Evolutionary conservation across 257 asterid species (phyloP), one percentile per base, ranked within the genome.

Genomic region (Nicotiana otophora): DNA sequence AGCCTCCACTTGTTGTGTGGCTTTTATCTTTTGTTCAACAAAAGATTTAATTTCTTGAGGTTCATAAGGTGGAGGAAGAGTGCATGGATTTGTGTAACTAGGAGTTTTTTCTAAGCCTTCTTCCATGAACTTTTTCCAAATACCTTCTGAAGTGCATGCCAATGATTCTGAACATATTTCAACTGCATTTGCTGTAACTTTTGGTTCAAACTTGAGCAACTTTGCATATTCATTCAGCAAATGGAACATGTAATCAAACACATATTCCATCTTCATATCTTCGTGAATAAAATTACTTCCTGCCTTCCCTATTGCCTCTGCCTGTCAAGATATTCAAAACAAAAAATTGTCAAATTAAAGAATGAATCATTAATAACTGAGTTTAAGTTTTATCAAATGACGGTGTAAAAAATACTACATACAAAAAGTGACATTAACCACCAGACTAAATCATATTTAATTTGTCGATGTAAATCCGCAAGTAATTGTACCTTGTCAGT

Each of bases 241-340:
- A 85, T 95, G 97, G 67, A 94, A 91, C 61, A 94, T 94, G 80
- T 95, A 95, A 77, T 94, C 98, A 12, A 87, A 94, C 17, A 95
- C 88, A 33, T 89, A 85, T 78, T 95, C 98, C 94, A 95, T 94
- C 77, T 84, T 95, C 88, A 92, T 15, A 54, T 89, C 96, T 10
- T 95, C 92, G 0, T 95, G 95, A 74, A 95, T 87, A 84, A 91
- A 94, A 4, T 87, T 67, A 81, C 99, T 91, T 85, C 97, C 98
- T 1, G 94, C 91, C 84, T 86, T 89, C 3, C 99, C 99, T 42
- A 92, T 91, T 5, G 89, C 91, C 84, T 91, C 88, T 3, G 97
- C 97, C 99, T 94, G 85, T 2, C 19, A 46, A 8, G 11, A 61
- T 34, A 14, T 7, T 7, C 9, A 46, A 26, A 17, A 57, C 10